These are phyloP conservation scores for Cicer judaicum DNA, from an alignment of 306 rosid species.

Conservation along the genomic window DNA sequence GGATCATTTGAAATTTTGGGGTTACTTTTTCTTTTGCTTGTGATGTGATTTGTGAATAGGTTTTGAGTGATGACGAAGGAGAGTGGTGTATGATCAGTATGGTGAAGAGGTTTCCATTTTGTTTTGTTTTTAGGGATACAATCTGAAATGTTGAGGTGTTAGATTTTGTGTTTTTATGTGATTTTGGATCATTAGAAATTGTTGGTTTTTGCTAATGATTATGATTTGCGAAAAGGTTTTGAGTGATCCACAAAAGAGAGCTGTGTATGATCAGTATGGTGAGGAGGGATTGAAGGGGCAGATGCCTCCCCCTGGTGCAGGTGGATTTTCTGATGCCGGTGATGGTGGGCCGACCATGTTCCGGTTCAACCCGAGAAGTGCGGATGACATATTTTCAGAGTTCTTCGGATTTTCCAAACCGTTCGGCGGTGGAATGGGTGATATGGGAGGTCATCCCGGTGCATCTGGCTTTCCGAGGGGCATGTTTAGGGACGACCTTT, in stretches of 20 bases:
- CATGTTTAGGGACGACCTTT: conserved; percentile 66
- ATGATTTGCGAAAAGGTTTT: conserved; percentile 60
- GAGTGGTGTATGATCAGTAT: conserved; percentile 82
- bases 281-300: conserved; percentile 90
- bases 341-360: conserved; percentile 68
- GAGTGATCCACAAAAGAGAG: conserved; percentile 91
- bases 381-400: conserved; percentile 84
- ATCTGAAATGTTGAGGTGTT: conserved; percentile 2
- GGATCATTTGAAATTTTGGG: conserved; percentile 13
- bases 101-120: conserved; percentile 69
- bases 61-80: conserved; percentile 83
- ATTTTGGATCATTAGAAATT: not conserved
- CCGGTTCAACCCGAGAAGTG: conserved; percentile 69
- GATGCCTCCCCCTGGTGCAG: conserved; percentile 70
- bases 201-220: conserved; percentile 22
- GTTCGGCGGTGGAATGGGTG: conserved; percentile 74
- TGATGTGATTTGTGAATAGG: conserved; percentile 52
- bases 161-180: not conserved
- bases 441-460: conserved; percentile 72
- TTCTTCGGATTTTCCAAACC: conserved; percentile 68
- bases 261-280: conserved; percentile 87
- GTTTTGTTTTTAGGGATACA: not conserved
- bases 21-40: not conserved
- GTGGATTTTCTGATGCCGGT: conserved; percentile 52
- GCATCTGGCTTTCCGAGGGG: conserved; percentile 58